phyloP scores from a whole-genome alignment of 78 protist species.

The Dictyostelium purpureum region DNA sequence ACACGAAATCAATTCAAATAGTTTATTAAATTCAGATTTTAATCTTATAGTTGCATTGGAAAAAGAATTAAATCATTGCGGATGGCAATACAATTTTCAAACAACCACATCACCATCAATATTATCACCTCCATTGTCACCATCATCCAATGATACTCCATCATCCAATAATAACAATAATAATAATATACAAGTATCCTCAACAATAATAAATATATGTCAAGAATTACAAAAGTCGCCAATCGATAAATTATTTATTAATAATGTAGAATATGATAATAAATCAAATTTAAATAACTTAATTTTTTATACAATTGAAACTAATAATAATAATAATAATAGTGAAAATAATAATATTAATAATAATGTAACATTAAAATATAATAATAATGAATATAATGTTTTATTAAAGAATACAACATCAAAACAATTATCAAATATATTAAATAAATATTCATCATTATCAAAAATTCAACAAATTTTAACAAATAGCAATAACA shows the following conservation, averaged over 20 bases:
- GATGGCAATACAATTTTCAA: not conserved
- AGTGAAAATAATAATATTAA: not conserved
- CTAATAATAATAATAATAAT: not conserved
- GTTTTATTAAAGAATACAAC: not conserved
- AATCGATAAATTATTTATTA: not conserved
- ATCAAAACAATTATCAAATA: not conserved
- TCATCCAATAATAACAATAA: too few relatives aligned
- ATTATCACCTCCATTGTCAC: not conserved
- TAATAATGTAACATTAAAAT: constrained; percentile 39
- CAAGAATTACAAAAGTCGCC: not conserved
- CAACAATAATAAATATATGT: not conserved
- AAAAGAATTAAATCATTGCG: not conserved
- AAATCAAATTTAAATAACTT: not conserved
- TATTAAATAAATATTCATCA: constrained; percentile 49
- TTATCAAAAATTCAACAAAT: constrained; percentile 26
- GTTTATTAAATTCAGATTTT: not conserved
- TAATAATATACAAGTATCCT: not conserved
- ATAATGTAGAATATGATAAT: constrained; percentile 4
- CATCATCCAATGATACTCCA: not conserved
- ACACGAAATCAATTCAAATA: not conserved
- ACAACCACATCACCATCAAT: not conserved
- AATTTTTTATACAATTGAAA: not conserved
- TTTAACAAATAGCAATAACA: not conserved
- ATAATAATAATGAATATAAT: not conserved
- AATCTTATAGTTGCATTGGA: not conserved